phyloP scores from a whole-genome alignment of 192 early-diverging fungal genomes.

The Umbelopsis sp. region DNA sequence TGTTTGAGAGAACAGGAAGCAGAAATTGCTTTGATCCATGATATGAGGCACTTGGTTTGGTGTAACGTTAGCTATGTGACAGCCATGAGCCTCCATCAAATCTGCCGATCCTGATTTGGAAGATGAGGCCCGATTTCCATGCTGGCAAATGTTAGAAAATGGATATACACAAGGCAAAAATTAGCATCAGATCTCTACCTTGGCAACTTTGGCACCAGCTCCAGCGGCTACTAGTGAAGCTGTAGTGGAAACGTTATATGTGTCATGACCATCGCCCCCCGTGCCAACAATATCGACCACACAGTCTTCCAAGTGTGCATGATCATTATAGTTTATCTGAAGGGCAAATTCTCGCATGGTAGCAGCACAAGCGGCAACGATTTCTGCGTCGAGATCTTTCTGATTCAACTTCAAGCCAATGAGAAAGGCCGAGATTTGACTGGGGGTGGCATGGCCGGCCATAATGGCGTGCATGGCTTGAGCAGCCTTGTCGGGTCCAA shows the following conservation, averaged over 20 bases:
- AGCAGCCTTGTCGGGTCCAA: slow-evolving; percentile 62
- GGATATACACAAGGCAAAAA: slow-evolving; percentile 16
- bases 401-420: slow-evolving; percentile 71
- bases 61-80: slow-evolving; percentile 65
- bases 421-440: slow-evolving; percentile 91
- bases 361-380: slow-evolving; percentile 78
- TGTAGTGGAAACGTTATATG: slow-evolving; percentile 96
- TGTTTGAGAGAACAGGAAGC: slow-evolving; percentile 90
- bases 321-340: slow-evolving; percentile 52
- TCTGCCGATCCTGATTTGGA: slow-evolving; percentile 94
- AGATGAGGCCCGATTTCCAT: slow-evolving; percentile 92
- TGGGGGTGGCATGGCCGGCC: slow-evolving; percentile 71
- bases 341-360: slow-evolving; percentile 75
- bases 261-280: slow-evolving; percentile 97
- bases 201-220: slow-evolving; percentile 86
- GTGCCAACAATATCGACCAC: slow-evolving; percentile 95
- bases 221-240: slow-evolving; percentile 91
- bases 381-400: slow-evolving; percentile 71
- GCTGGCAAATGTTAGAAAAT: slow-evolving; percentile 46
- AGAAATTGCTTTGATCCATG: slow-evolving; percentile 70
- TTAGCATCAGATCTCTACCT: slow-evolving; percentile 56
- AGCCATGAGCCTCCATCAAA: slow-evolving; percentile 85
- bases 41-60: slow-evolving; percentile 70
- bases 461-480: slow-evolving; percentile 74
- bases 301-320: slow-evolving; percentile 46